A percentile compares a stretch with the other conserved stretches of the same genome.
Evolutionary conservation across 2,329 filamentous ascomycete species (phyloP).

Genomic region (Trichothecium roseum): DNA sequence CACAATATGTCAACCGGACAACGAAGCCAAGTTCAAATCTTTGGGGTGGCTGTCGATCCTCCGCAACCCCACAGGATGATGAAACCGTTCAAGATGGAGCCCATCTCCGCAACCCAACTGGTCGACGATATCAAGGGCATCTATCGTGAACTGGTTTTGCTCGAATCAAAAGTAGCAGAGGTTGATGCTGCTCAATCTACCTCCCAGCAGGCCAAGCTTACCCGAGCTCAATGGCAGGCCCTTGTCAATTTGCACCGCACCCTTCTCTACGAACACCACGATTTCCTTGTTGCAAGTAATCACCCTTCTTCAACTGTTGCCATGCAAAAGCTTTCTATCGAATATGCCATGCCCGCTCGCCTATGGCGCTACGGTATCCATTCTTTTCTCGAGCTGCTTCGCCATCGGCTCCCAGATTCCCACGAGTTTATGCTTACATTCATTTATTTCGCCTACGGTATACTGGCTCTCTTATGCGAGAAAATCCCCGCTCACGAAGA

Average conservation of each 20-base stretch:
- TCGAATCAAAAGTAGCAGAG: conserved; percentile 80
- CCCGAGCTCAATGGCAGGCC: conserved; percentile 70
- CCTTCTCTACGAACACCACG: conserved; percentile 69
- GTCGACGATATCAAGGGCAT: conserved; percentile 75
- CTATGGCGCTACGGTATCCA: conserved; percentile 96
- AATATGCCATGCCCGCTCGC: conserved; percentile 82
- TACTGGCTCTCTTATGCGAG: conserved; percentile 79
- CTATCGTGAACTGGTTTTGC: conserved; percentile 74
- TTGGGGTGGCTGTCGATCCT: too few relatives aligned
- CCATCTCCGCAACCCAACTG: conserved; percentile 69
- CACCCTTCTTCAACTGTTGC: conserved; percentile 67
- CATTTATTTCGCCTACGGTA: conserved; percentile 79
- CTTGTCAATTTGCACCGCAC: conserved; percentile 75
- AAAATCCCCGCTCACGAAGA: conserved; percentile 74
- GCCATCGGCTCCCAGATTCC: conserved; percentile 43
- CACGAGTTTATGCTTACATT: conserved; percentile 86
- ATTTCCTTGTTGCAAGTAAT: conserved; percentile 73
- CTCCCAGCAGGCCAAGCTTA: conserved; percentile 28
- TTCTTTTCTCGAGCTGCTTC: conserved; percentile 66
- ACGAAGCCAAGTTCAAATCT: too few relatives aligned
- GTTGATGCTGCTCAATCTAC: conserved; percentile 56
- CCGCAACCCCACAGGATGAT: too few relatives aligned
- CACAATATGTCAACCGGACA: too few relatives aligned
- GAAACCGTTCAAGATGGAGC: too few relatives aligned
- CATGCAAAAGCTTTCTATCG: conserved; percentile 58